phyloP scores from a whole-genome alignment of 495 filamentous ascomycete species.

The Pseudomonodictys pantanalensis region DNA sequence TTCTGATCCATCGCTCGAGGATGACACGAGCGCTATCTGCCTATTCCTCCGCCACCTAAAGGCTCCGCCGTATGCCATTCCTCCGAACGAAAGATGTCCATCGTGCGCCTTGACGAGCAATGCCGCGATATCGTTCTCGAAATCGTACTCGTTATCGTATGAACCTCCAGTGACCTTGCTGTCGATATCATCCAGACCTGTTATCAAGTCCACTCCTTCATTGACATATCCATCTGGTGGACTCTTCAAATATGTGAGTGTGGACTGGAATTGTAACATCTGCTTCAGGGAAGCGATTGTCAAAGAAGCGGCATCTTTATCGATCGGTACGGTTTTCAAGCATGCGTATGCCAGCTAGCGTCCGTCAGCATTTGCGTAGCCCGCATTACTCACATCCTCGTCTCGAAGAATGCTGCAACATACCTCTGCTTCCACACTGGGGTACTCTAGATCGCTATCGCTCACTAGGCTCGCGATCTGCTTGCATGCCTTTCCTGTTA shows the following conservation, averaged over 20 bases:
- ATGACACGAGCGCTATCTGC: slow-evolving; percentile 23
- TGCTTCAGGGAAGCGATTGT: slow-evolving; percentile 18
- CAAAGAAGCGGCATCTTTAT: slow-evolving; percentile 20
- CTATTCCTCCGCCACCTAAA: slow-evolving; percentile 29
- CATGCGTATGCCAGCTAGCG: slow-evolving; percentile 31
- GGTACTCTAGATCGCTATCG: not conserved
- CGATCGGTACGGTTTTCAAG: slow-evolving; percentile 33
- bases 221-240: slow-evolving; percentile 32
- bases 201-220: slow-evolving; percentile 31
- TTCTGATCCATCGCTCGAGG: slow-evolving; percentile 25
- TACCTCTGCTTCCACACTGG: slow-evolving; percentile 30
- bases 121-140: slow-evolving; percentile 34
- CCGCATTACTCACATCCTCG: not conserved
- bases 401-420: not conserved
- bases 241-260: slow-evolving; percentile 34
- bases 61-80: slow-evolving; percentile 25
- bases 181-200: slow-evolving; percentile 29
- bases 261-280: slow-evolving; percentile 26
- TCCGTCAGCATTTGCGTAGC: not conserved
- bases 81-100: slow-evolving; percentile 29
- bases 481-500: slow-evolving; percentile 23
- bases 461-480: slow-evolving; percentile 9
- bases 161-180: slow-evolving; percentile 24
- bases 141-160: slow-evolving; percentile 36
- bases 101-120: slow-evolving; percentile 32